These are phyloP conservation scores for Inonotus hispidus DNA, from an alignment of 1,284 basidiomycete genomes.

Conservation along the genomic window DNA sequence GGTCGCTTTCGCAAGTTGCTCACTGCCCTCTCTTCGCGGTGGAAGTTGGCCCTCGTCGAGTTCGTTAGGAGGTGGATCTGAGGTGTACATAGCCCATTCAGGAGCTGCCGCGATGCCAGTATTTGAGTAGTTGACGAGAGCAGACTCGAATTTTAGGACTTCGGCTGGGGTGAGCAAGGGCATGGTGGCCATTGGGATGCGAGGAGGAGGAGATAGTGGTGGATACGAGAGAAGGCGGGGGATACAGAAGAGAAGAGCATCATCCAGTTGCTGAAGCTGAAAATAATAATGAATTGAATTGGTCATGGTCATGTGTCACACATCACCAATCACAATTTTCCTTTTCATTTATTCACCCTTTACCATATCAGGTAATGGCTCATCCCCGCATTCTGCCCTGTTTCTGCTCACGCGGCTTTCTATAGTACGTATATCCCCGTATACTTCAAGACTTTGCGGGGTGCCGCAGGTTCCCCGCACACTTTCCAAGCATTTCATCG, in stretches of 20 bases:
- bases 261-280: not conserved
- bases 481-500: not conserved
- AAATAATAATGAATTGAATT: too few species aligned
- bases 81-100: conserved; percentile 33
- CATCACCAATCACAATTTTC: conserved; percentile 1
- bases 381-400: too few species aligned
- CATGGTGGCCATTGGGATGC: conserved; percentile 25
- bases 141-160: conserved; percentile 45
- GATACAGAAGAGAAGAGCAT: not conserved
- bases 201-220: not conserved
- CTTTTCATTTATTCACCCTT: not conserved
- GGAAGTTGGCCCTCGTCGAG: conserved; percentile 21
- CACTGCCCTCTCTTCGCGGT: conserved; percentile 34
- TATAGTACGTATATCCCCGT: too few species aligned
- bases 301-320: conserved; percentile 3
- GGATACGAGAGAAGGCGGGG: not conserved
- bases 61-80: conserved; percentile 24
- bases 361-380: not conserved
- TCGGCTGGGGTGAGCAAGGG: conserved; percentile 45
- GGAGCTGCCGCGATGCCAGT: conserved; percentile 28
- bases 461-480: not conserved
- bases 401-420: too few species aligned
- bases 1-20: conserved; percentile 64
- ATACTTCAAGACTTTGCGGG: not conserved
- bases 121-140: conserved; percentile 42